A percentile compares a stretch with the other conserved stretches of the same genome.
These are phyloP conservation scores for Simplicillium sp. DNA, from an alignment of 2,329 filamentous ascomycete species.

Conservation along the genomic window DNA sequence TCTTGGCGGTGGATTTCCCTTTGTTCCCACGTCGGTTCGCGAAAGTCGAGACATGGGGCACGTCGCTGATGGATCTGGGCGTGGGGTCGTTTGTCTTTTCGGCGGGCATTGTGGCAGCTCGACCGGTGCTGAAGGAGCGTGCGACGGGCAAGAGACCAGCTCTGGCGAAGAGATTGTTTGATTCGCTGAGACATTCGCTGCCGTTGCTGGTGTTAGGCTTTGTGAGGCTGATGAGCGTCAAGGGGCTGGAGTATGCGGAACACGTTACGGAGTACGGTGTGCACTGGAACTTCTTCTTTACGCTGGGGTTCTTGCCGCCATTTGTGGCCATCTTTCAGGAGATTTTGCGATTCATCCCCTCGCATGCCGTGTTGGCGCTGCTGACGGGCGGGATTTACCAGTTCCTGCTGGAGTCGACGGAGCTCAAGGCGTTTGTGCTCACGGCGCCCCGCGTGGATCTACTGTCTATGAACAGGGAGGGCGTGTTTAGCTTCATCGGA, in stretches of 20 bases:
- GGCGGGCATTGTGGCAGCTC: constrained; percentile 79
- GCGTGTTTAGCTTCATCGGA: constrained; percentile 87
- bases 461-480: constrained; percentile 85
- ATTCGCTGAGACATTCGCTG: constrained; percentile 69
- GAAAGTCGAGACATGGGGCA: constrained; percentile 99
- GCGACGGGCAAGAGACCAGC: constrained; percentile 38
- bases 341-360: constrained; percentile 59
- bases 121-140: constrained; percentile 65
- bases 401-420: constrained; percentile 62
- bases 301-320: constrained; percentile 76
- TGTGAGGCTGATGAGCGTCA: constrained; percentile 77
- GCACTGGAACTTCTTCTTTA: constrained; percentile 99
- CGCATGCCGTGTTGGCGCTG: constrained; percentile 67
- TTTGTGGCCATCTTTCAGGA: constrained; percentile 80
- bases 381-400: constrained; percentile 64
- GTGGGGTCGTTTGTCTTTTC: constrained; percentile 98
- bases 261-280: constrained; percentile 97
- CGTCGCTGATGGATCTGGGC: constrained; percentile 96
- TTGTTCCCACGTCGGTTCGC: constrained; percentile 91
- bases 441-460: constrained; percentile 70
- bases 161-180: constrained; percentile 48
- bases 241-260: constrained; percentile 90
- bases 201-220: constrained; percentile 75
- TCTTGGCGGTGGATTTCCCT: constrained; percentile 92
- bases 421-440: constrained; percentile 75